Base-by-base conservation (phyloP, 352 stramenopile genomes). In the Phytopythium kandeliae region DNA sequence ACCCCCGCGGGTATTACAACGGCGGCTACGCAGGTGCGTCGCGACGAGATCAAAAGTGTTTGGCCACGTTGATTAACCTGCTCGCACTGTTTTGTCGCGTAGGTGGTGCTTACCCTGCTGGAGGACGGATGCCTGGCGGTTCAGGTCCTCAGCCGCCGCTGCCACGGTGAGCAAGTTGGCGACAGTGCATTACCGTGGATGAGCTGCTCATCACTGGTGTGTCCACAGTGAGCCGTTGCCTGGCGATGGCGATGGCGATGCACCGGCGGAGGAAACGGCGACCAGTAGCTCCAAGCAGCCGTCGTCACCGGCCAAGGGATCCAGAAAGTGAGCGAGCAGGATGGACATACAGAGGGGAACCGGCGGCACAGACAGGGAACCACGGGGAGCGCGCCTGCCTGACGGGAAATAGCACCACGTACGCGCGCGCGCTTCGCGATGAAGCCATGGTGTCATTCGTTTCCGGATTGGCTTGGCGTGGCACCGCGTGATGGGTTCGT, bases 1-100 rank as follows among this genome's bases (percentile, higher is more conserved):
- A 82, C 53, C 57, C 55, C 22, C 72, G 68, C 26, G 71, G 67
- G 17, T 86, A 83, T 42, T 88, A 85, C 43, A 66, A 59, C 26
- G 51, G 60, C 53, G 73, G 70, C 9, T 68, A 69, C 34, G 55
- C 60, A 31, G 65, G 56, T 70, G 43, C 21, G 56, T 37, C 7
- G 4, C 2, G 21, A 4, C 35, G 13, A 1, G 2, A 30, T 30
- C 31, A 15, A 10, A 16, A 13, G 54, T 51, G 59, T 25, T 16
- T 47, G 35, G 13, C 21, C 15, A 11, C 13, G 4, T 4, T 11
- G 19, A 28, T 6, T 28, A 19, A 44, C 21, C 21, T 25, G 7
- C 17, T 8, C 9, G 8, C 10, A 5, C 2, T 16, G 15, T 36
- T 4, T 48, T 25, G 2, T 16, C 35, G 25, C n/a, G 19, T 24